Base-by-base conservation (phyloP, 2,329 filamentous ascomycete species). In the Pseudocercospora pini-densiflorae region DNA sequence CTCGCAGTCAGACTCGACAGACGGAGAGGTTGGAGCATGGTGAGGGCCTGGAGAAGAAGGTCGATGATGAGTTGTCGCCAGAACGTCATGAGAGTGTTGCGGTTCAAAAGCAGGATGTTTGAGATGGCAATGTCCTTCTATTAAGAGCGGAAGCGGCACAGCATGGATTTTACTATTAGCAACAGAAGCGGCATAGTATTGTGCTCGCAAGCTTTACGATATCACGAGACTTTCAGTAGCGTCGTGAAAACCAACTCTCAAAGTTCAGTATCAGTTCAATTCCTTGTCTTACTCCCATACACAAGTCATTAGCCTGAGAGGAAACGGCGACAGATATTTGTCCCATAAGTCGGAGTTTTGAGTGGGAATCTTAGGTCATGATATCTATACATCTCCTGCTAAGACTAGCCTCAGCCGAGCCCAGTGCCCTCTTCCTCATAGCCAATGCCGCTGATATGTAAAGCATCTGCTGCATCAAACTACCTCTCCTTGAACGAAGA, bases 51-150 rank as follows among this genome's bases (percentile, higher is more conserved):
- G 59, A 67, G 64, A 63, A 61, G 59, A 67, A 64, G 59, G 8
- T 54, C 9, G 66, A 47, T 23, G 63, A 64, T 59, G 65, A 67
- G 51, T 24, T 49, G 7, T 61, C 54, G 5, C 59, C 65, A 2
- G 67, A 67, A 54, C 61, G 67, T n/a, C 51, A 62, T 36, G 67
- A 69, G 67, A 19, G 29, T 19, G 59, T 69, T 27, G 62, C 64
- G 9, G 40, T 60, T 53, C 54, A 59, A 5, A 66, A 68, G 51
- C 31, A 64, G n/a, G 58, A 66, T 12, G 67, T 69, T 47, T 66
- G 23, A 54, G 16, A 43, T 1, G 1, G 16, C 3, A 16, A 33
- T n/a, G 29, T 33, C 31, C 6, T 12, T 8, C 31, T 8, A 33
- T 33, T 4, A 12, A 33, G 31, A 33, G 31, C 10, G 14, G 12